Conservation (phyloP, 352 stramenopile species). For the Globisporangium splendens region DNA sequence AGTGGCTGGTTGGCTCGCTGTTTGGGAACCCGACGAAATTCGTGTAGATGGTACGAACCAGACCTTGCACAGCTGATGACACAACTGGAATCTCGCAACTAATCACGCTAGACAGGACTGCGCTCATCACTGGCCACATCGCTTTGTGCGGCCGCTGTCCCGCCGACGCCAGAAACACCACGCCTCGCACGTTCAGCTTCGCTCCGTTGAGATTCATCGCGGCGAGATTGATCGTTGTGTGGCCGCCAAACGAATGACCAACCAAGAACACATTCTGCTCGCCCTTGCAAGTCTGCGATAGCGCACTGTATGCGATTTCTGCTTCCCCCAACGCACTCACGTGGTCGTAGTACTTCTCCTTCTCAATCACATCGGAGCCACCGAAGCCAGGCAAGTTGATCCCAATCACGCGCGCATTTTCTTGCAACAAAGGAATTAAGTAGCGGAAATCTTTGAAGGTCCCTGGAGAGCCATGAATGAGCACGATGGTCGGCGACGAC, state of each 20-base stretch:
- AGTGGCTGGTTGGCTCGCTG: conserved; percentile 38
- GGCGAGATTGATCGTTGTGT: conserved; percentile 39
- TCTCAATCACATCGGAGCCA: conserved; percentile 35
- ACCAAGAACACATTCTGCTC: conserved; percentile 12
- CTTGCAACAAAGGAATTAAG: conserved; percentile 44
- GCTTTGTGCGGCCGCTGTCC: conserved; percentile 5
- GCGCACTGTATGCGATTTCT: conserved; percentile 34
- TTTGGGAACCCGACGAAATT: conserved; percentile 43
- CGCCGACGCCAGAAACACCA: conserved; percentile 16
- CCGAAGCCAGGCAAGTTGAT: conserved; percentile 65
- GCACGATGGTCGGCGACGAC: conserved; percentile 18
- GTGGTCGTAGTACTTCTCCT: conserved; percentile 39
- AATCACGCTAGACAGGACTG: conserved; percentile 3
- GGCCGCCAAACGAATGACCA: conserved; percentile 8
- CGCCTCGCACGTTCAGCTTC: conserved; percentile 5
- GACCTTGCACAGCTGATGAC: neutral
- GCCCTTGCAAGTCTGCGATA: conserved; percentile 26
- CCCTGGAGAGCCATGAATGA: conserved; percentile 64
- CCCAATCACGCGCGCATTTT: conserved; percentile 41
- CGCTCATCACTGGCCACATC: conserved; percentile 7
- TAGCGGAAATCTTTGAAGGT: conserved; percentile 64
- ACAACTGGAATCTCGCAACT: conserved; percentile 5
- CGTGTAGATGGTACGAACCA: conserved; percentile 29
- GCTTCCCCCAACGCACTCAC: conserved; percentile 31
- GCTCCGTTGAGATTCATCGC: conserved; percentile 10